phyloP scores from a whole-genome alignment of 768 basidiomycete species.

The Boletus bicolor region DNA sequence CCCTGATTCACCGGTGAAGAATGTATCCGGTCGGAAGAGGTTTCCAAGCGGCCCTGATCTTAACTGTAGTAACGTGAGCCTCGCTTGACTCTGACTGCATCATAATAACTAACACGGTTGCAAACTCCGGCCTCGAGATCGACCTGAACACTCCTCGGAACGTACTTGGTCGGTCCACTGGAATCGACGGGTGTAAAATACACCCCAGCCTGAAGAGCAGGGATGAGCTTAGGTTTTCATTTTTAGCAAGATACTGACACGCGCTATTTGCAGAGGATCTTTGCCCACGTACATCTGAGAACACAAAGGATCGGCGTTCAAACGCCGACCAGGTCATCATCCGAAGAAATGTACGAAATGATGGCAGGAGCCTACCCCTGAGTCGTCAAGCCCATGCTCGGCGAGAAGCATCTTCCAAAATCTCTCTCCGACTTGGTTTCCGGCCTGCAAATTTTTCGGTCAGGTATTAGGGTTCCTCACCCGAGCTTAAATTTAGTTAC shows the following conservation, averaged over 20 bases:
- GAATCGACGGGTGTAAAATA: constrained; percentile 75
- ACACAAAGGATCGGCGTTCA: constrained; percentile 4
- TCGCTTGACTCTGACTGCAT: background rate
- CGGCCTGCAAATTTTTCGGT: constrained; percentile 44
- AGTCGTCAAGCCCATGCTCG: constrained; percentile 77
- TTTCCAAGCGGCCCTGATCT: constrained; percentile 65
- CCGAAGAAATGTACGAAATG: constrained; percentile 4
- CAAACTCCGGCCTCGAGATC: constrained; percentile 89
- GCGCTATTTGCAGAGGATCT: constrained; percentile 70
- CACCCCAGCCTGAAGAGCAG: constrained; percentile 56
- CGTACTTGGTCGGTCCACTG: constrained; percentile 61
- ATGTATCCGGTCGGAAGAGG: constrained; percentile 89
- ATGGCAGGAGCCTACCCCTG: constrained; percentile 47
- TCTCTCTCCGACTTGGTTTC: constrained; percentile 76
- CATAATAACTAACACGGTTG: constrained; percentile 54
- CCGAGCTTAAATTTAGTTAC: constrained; percentile 33
- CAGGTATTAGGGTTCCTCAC: constrained; percentile 15
- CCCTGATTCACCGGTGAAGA: constrained; percentile 55
- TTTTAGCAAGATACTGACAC: constrained; percentile 45
- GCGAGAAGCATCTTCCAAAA: constrained; percentile 89
- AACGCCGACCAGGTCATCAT: constrained; percentile 16
- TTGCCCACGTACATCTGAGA: constrained; percentile 64
- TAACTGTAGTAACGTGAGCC: constrained; percentile 41
- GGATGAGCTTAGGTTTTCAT: background rate
- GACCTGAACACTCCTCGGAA: constrained; percentile 86